phyloP scores from a whole-genome alignment of 2,329 filamentous ascomycete species.

The Xylaria polymorpha region DNA sequence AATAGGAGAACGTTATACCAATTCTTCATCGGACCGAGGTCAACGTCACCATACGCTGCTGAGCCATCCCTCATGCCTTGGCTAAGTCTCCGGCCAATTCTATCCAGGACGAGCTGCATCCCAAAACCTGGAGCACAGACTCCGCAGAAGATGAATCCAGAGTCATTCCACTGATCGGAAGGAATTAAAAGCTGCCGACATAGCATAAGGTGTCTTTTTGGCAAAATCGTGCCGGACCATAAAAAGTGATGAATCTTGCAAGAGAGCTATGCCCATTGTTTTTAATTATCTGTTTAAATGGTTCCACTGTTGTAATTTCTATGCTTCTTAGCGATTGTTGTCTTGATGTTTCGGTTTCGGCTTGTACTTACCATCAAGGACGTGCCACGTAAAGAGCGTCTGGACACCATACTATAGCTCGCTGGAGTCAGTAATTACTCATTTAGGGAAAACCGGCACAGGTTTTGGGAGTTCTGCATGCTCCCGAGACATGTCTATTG shows the following conservation, averaged over 20 bases:
- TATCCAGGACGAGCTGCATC: neutral
- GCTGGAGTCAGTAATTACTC: too few species aligned
- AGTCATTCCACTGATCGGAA: neutral
- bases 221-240: neutral
- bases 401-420: constrained; percentile 12
- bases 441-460: too few species aligned
- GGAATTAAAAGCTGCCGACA: neutral
- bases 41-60: neutral
- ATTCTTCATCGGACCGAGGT: constrained; percentile 8
- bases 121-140: neutral
- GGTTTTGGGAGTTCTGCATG: too few species aligned
- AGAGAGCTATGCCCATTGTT: neutral
- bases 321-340: constrained; percentile 4
- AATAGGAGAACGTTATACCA: constrained; percentile 5
- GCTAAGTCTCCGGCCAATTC: neutral
- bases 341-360: too few species aligned
- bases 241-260: neutral
- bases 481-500: too few species aligned
- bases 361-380: constrained; percentile 1
- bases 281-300: too few species aligned
- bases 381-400: neutral
- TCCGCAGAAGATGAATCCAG: neutral
- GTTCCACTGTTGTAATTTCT: neutral
- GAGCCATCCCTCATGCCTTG: neutral
- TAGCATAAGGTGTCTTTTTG: too few species aligned